A percentile compares a stretch with the other conserved stretches of the same genome.
Evolutionary conservation across 1,284 basidiomycete genomes (phyloP).

Genomic region (Mycena sp.): DNA sequence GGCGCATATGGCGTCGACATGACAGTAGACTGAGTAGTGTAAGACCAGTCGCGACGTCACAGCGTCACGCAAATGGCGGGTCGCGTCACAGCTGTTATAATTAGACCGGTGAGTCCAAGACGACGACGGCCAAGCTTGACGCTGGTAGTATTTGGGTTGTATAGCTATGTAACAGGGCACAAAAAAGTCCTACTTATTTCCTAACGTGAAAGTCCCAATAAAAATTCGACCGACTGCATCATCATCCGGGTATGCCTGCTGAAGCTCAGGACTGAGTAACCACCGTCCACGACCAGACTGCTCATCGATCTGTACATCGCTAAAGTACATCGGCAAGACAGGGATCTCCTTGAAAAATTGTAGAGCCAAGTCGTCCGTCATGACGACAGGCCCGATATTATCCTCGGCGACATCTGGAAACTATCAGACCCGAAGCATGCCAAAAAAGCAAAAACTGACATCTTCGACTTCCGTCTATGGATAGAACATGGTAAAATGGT

Average conservation of each 20-base stretch:
- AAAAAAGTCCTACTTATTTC: background rate
- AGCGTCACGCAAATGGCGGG: background rate
- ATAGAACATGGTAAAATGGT: slow-evolving; percentile 60
- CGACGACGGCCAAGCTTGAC: too few relatives aligned
- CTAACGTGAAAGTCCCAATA: background rate
- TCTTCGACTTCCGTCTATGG: slow-evolving; percentile 49
- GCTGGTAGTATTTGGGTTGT: too few relatives aligned
- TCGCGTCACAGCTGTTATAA: too few relatives aligned
- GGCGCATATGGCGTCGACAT: slow-evolving; percentile 1
- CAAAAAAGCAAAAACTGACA: slow-evolving; percentile 45
- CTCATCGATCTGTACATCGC: slow-evolving; percentile 35
- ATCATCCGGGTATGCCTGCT: slow-evolving; percentile 47
- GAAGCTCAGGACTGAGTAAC: slow-evolving; percentile 44
- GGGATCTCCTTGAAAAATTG: slow-evolving; percentile 34
- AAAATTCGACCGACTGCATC: slow-evolving; percentile 22
- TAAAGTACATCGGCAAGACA: slow-evolving; percentile 40
- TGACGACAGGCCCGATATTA: slow-evolving; percentile 38
- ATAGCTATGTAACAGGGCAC: too few relatives aligned
- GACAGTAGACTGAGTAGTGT: too few relatives aligned
- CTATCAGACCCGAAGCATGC: background rate
- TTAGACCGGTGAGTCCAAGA: too few relatives aligned
- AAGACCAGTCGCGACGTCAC: background rate
- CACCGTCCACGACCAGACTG: slow-evolving; percentile 37
- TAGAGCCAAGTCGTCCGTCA: slow-evolving; percentile 27
- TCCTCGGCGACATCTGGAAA: slow-evolving; percentile 46